These are phyloP conservation scores for Fragaria iinumae DNA, from an alignment of 306 rosid genomes.

Conservation along the genomic window DNA sequence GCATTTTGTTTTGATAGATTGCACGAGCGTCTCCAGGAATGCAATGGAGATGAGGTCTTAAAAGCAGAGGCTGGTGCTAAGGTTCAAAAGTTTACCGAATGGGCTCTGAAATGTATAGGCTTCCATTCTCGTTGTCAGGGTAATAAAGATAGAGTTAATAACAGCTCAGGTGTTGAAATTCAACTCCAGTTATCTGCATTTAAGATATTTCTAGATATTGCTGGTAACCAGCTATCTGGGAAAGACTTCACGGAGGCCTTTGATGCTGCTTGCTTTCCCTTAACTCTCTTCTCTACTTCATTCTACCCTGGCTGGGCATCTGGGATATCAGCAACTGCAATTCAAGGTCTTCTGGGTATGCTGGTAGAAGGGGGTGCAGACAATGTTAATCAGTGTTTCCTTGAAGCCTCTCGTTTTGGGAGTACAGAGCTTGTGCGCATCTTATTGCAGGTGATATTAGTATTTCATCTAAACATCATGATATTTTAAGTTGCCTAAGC, in stretches of 20 bases:
- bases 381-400: conserved; percentile 85
- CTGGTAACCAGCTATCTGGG: conserved; percentile 81
- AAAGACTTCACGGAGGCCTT: conserved; percentile 93
- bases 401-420: conserved; percentile 93
- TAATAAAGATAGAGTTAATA: conserved; percentile 48
- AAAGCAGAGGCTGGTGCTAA: conserved; percentile 85
- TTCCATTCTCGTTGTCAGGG: conserved; percentile 68
- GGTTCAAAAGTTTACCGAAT: conserved; percentile 84
- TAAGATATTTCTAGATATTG: conserved; percentile 76
- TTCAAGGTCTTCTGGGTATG: conserved; percentile 77
- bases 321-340: conserved; percentile 72
- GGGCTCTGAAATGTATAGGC: conserved; percentile 90
- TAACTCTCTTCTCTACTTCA: conserved; percentile 81
- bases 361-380: conserved; percentile 91
- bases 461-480: not conserved
- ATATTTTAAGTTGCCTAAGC: not conserved
- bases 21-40: conserved; percentile 87
- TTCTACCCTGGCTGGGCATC: conserved; percentile 87
- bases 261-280: conserved; percentile 91
- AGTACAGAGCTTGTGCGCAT: conserved; percentile 90
- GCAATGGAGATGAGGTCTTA: conserved; percentile 85
- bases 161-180: conserved; percentile 58
- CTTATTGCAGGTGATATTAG: conserved; percentile 62
- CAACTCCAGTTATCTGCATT: conserved; percentile 83
- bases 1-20: conserved; percentile 45